A percentile compares a stretch with the other conserved stretches of the same genome.
These are phyloP conservation scores for Talaromyces thailandensis DNA, from an alignment of 495 filamentous ascomycete genomes.

Conservation along the genomic window DNA sequence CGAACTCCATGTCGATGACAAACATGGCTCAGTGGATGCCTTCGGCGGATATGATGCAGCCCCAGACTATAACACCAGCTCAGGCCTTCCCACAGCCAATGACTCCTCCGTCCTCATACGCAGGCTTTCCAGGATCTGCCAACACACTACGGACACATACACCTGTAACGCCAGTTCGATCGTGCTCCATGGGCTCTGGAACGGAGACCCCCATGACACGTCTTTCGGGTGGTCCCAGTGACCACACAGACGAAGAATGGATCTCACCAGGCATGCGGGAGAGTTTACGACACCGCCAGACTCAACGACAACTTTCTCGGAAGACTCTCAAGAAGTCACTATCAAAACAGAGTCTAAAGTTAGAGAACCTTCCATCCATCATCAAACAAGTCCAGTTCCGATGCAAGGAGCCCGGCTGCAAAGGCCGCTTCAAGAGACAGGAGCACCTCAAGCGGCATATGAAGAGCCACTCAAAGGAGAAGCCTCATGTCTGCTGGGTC, in stretches of 20 bases:
- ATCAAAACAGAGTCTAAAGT: conserved; percentile 27
- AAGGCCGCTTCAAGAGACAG: conserved; percentile 47
- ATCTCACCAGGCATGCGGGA: conserved; percentile 30
- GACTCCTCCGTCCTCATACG: conserved; percentile 34
- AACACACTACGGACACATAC: conserved; percentile 31
- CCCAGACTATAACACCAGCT: conserved; percentile 32
- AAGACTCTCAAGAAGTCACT: conserved; percentile 31
- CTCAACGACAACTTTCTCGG: conserved; percentile 24
- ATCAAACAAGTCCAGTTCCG: conserved; percentile 39
- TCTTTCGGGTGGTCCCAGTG: conserved; percentile 23
- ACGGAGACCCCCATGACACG: conserved; percentile 32
- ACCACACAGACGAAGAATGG: conserved; percentile 31
- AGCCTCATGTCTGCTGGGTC: conserved; percentile 42
- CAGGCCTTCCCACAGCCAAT: conserved; percentile 27
- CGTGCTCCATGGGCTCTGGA: conserved; percentile 30
- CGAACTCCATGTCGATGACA: conserved; percentile 34
- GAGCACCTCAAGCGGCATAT: conserved; percentile 61
- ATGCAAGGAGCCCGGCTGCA: conserved; percentile 40
- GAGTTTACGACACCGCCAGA: conserved; percentile 16
- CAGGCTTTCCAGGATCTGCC: conserved; percentile 29
- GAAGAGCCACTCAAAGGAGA: conserved; percentile 48
- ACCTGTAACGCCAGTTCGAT: conserved; percentile 33
- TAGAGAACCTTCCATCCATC: conserved; percentile 32
- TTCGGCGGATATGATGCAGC: conserved; percentile 24
- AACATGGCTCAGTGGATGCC: conserved; percentile 37